Evolutionary conservation across 257 asterid species (phyloP).

Genomic region (Galeopsis tetrahit): DNA sequence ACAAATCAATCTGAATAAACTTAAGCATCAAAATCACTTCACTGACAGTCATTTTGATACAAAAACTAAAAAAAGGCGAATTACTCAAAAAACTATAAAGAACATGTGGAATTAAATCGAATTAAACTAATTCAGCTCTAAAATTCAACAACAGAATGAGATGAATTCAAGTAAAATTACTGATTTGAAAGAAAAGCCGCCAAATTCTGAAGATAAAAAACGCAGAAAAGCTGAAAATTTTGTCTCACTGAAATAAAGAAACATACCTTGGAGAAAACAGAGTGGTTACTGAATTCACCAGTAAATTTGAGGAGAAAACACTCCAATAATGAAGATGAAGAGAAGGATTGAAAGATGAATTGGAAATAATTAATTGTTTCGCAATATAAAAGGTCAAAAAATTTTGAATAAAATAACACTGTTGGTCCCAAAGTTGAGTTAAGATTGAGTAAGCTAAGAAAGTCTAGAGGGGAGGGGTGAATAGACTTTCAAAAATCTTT

Average conservation of each 20-base stretch:
- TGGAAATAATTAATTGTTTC: too few species aligned
- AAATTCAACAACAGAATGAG: slow-evolving; percentile 26
- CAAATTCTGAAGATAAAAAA: not conserved
- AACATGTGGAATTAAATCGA: slow-evolving; percentile 15
- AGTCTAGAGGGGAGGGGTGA: too few species aligned
- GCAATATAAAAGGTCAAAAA: too few species aligned
- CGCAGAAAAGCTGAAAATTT: not conserved
- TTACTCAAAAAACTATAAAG: slow-evolving; percentile 23
- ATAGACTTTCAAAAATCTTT: too few species aligned
- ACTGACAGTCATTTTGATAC: not conserved
- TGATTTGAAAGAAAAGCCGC: slow-evolving; percentile 14
- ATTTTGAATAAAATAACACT: too few species aligned
- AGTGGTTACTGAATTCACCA: too few species aligned
- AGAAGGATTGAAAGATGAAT: too few species aligned
- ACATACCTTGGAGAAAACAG: slow-evolving; percentile 40
- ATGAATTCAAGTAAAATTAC: not conserved
- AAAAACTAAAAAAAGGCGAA: not conserved
- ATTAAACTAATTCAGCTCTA: slow-evolving; percentile 25
- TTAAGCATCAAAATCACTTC: not conserved
- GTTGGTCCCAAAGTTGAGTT: too few species aligned
- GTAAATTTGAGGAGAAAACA: too few species aligned
- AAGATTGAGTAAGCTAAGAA: too few species aligned
- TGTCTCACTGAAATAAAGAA: not conserved
- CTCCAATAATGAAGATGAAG: too few species aligned
- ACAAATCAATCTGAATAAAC: slow-evolving; percentile 5